phyloP scores from a whole-genome alignment of 352 stramenopile genomes.

The Lagenidium giganteum region DNA sequence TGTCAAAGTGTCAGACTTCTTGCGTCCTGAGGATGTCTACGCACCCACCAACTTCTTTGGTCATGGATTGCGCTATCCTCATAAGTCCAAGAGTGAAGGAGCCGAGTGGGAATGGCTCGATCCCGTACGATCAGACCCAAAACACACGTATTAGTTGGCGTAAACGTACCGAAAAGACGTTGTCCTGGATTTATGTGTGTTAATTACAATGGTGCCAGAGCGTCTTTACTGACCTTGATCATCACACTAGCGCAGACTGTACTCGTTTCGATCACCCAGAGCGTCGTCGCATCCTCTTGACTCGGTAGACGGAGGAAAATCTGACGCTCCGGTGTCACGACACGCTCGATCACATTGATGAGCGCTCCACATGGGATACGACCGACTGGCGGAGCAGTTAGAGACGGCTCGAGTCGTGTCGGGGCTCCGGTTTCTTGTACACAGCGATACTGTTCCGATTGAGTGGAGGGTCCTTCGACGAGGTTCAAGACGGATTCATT shows the following conservation, averaged over 20 bases:
- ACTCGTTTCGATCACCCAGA: constrained; percentile 77
- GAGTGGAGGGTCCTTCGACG: constrained; percentile 37
- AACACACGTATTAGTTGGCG: too few relatives aligned
- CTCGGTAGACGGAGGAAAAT: constrained; percentile 39
- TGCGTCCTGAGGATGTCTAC: constrained; percentile 30
- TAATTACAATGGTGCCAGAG: neutral
- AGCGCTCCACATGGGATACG: constrained; percentile 50
- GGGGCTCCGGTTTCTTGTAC: constrained; percentile 66
- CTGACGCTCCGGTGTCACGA: constrained; percentile 57
- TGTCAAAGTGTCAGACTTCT: constrained; percentile 35
- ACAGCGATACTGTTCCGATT: constrained; percentile 42
- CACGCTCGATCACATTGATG: constrained; percentile 44
- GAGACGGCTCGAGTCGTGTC: constrained; percentile 44
- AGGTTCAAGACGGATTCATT: constrained; percentile 73
- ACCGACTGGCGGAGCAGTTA: constrained; percentile 48
- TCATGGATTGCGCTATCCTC: constrained; percentile 43
- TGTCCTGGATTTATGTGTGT: neutral
- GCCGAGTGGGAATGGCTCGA: constrained; percentile 49
- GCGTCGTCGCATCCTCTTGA: neutral
- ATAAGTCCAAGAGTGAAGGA: constrained; percentile 1
- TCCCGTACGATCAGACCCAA: too few relatives aligned
- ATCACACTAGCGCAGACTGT: constrained; percentile 76
- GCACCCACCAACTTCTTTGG: constrained; percentile 65
- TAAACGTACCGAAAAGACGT: neutral
- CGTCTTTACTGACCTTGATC: constrained; percentile 27